Percentiles rank a stretch among this genome's conserved stretches.
Evolutionary conservation across 2,329 filamentous ascomycete species (phyloP).

Genomic region (Claviceps sp.): DNA sequence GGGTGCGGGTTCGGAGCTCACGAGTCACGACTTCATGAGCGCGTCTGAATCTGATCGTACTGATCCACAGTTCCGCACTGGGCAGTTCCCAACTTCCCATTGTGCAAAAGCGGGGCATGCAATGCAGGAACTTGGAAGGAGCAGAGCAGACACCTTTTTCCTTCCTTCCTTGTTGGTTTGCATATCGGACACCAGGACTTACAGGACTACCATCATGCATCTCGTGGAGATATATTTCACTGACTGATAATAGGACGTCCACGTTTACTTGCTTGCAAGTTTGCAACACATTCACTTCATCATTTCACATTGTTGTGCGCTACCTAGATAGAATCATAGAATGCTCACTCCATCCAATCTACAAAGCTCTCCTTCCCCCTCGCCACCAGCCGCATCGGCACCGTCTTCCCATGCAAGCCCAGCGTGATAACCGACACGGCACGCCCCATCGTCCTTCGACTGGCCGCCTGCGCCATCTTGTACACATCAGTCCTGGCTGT

Average conservation of each 20-base stretch:
- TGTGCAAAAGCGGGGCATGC: no score
- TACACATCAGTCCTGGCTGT: constrained; percentile 41
- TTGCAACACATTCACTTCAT: not conserved
- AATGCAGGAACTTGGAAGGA: no score
- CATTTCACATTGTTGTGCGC: not conserved
- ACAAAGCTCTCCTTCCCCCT: constrained; percentile 59
- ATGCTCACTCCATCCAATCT: constrained; percentile 17
- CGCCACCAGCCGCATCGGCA: constrained; percentile 55
- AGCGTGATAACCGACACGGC: constrained; percentile 57
- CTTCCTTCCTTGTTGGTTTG: no score
- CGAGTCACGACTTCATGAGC: not conserved
- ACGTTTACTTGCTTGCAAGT: no score
- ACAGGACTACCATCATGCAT: no score
- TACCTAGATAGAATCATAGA: no score
- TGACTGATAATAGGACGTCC: no score
- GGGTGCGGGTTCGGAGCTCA: not conserved
- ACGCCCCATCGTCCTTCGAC: constrained; percentile 35
- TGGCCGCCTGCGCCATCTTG: constrained; percentile 42
- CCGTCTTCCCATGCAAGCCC: constrained; percentile 47
- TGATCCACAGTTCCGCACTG: not conserved
- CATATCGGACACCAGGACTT: no score
- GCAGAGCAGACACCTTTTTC: no score
- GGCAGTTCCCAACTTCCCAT: no score
- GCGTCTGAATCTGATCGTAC: not conserved
- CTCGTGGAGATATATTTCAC: no score